Evolutionary conservation across 768 basidiomycete species (phyloP), one percentile per base, ranked within the genome.

Genomic region (Tulasnella sp.): DNA sequence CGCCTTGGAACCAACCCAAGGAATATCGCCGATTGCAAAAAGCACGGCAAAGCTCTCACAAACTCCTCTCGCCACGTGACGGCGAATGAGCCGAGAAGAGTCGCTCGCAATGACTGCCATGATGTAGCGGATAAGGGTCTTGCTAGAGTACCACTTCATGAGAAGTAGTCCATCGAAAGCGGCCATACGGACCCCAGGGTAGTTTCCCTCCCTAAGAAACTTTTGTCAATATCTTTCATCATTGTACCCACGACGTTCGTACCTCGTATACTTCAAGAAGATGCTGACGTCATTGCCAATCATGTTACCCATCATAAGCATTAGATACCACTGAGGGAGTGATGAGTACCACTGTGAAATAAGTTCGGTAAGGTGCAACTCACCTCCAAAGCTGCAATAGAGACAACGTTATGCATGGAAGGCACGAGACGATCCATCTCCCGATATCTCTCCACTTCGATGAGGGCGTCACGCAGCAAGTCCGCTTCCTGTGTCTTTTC

Each of bases 351-450:
- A 78, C 84, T 26, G 32, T 67, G 74, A 32, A 79, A 69, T 3
- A n/a, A 5, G 9, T 35, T 55, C 55, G 39, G 71, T 35, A 70
- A 76, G 61, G 9, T 23, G 48, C 11, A 7, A 84, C 89, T 78
- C 79, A 97, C 95, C 89, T 98, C 94, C 76, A 99, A 86, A 10
- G 91, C 92, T 35, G 98, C 94, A 72, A 93, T 88, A 0, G 98
- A 96, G 37, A 99, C 92, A 44, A 94, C 90, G 82, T 99, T 99
- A 81, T 97, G 95, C 71, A 91, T 91, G 0, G 96, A 97, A 11
- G 98, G 95, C 77, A 98, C 96, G 20, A 99, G 87, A 76, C 96
- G 88, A 84, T 99, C 98, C 91, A 98, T 95, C 82, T 91, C 94
- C 77, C 95, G 91, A 85, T 96, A 97, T 67, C 97, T 89, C 82